Conservation (phyloP, 176 grass and related monocot genomes). For the Oryza rufipogon region DNA sequence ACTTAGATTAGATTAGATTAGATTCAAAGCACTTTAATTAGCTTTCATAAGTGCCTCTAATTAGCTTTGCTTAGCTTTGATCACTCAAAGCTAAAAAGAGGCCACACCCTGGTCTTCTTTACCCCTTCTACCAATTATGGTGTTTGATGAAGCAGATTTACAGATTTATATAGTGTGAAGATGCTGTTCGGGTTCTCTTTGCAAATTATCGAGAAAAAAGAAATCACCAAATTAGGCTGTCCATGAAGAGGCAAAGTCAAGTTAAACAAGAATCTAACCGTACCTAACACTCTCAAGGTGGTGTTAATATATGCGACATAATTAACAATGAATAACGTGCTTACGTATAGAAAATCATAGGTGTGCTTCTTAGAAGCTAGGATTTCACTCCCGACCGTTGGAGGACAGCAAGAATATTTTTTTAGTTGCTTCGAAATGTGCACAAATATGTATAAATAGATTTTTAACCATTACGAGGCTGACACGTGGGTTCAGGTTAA, state of each 20-base stretch:
- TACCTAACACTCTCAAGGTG: background rate
- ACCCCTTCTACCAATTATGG: background rate
- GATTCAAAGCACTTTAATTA: slow-evolving; percentile 33
- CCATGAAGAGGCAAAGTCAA: slow-evolving; percentile 18
- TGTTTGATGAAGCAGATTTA: slow-evolving; percentile 2
- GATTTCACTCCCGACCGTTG: slow-evolving; percentile 30
- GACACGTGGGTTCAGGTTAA: background rate
- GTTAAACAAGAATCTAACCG: background rate
- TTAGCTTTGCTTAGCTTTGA: slow-evolving; percentile 43
- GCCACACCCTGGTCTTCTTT: background rate
- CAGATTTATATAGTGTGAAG: background rate
- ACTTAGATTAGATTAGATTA: slow-evolving; percentile 37
- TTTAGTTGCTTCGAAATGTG: background rate
- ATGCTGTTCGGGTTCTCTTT: background rate
- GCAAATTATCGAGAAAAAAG: no score
- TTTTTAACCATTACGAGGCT: background rate
- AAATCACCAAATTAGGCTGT: background rate
- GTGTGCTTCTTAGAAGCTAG: slow-evolving; percentile 32
- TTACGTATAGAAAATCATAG: background rate
- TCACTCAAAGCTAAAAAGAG: slow-evolving; percentile 41
- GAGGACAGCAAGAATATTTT: background rate
- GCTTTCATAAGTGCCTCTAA: slow-evolving; percentile 53
- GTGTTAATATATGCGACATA: background rate
- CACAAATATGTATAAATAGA: background rate
- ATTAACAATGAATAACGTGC: background rate